Percentiles rank a stretch among this genome's conserved stretches.
Evolutionary conservation across 2,329 filamentous ascomycete species (phyloP).

Genomic region (Cercospora nicotianae): DNA sequence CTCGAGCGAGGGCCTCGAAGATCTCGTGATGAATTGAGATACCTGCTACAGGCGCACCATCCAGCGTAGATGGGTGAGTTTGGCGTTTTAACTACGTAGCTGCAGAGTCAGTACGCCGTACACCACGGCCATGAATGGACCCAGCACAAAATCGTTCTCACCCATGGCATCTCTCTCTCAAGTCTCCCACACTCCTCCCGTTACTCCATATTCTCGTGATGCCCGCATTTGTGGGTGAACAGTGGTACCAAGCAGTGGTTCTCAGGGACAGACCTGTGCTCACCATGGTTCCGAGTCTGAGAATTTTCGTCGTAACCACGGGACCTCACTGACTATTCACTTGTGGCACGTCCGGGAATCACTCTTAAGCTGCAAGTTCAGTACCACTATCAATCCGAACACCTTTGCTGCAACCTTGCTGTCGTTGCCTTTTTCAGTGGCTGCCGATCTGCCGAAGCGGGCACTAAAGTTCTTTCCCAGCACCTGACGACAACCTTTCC

Average conservation of each 20-base stretch:
- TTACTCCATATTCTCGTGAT: not conserved
- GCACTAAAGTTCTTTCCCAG: conserved; percentile 16
- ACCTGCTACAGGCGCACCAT: conserved; percentile 22
- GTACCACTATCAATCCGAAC: not conserved
- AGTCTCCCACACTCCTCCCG: not conserved
- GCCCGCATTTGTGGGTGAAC: not conserved
- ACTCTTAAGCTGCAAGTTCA: not conserved
- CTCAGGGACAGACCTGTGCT: not conserved
- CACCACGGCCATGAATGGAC: conserved; percentile 21
- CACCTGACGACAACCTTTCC: conserved; percentile 9
- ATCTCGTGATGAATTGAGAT: conserved; percentile 21
- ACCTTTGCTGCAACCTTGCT: not conserved
- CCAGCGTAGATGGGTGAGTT: conserved; percentile 21
- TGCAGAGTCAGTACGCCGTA: conserved; percentile 17
- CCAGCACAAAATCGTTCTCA: conserved; percentile 22
- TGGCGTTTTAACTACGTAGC: conserved; percentile 10
- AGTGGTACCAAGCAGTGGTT: not conserved
- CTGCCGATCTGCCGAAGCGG: conserved; percentile 10
- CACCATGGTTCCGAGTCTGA: not conserved
- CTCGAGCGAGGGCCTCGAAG: conserved; percentile 19
- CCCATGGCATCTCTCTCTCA: conserved; percentile 4
- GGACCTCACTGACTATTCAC: not conserved
- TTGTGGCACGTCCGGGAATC: not conserved
- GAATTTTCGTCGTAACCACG: not conserved
- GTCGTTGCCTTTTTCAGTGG: not conserved